Evolutionary conservation across 192 early-diverging fungal genomes (phyloP).

Genomic region (Coemansia sp.): DNA sequence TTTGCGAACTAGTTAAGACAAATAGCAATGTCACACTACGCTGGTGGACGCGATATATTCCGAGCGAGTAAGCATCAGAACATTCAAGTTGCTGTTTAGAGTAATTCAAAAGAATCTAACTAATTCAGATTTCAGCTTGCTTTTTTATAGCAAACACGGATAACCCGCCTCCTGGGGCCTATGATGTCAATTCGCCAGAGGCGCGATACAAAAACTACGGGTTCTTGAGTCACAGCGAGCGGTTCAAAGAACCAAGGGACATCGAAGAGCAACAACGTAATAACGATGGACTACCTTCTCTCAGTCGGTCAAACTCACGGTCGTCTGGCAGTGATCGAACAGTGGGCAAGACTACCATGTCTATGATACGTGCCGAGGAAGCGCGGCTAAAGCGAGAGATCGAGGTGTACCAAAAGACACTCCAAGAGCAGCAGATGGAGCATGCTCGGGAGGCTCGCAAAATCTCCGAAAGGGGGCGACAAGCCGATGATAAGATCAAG

Average conservation of each 20-base stretch:
- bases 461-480: conserved; percentile 23
- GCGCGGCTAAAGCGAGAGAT: conserved; percentile 36
- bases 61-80: conserved; percentile 31
- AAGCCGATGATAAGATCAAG: conserved; percentile 33
- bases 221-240: conserved; percentile 31
- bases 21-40: conserved; percentile 32
- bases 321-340: conserved; percentile 6
- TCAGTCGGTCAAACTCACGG: conserved; percentile 8
- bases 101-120: neutral
- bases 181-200: conserved; percentile 43
- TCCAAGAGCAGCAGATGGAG: conserved; percentile 23
- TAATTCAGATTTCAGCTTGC: neutral
- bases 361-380: conserved; percentile 36
- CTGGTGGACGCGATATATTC: conserved; percentile 49
- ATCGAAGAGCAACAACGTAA: neutral
- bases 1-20: neutral
- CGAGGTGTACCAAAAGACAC: conserved; percentile 25
- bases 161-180: conserved; percentile 43
- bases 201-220: conserved; percentile 47
- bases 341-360: conserved; percentile 14
- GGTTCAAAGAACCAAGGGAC: conserved; percentile 26
- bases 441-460: conserved; percentile 22
- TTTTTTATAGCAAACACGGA: conserved; percentile 40
- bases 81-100: neutral
- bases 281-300: neutral